phyloP scores from a whole-genome alignment of 164 flowering plant genomes.

The Echeveria elegans region DNA sequence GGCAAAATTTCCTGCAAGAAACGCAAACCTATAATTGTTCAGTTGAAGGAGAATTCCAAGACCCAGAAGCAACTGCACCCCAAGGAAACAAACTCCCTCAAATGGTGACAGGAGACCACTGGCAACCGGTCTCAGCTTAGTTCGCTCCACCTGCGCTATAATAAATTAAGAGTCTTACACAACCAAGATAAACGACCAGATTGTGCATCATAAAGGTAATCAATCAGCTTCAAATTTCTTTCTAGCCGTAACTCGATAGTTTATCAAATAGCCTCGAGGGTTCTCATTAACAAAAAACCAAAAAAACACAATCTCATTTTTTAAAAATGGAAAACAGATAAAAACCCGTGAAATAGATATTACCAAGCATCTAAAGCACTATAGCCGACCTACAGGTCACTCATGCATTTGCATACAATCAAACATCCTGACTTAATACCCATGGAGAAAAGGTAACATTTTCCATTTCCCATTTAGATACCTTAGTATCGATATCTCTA shows the following conservation, averaged over 20 bases:
- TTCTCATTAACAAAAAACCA: background rate
- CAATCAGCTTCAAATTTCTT: background rate
- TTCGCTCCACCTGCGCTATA: slow-evolving; percentile 75
- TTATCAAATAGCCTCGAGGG: background rate
- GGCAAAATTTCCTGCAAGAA: background rate
- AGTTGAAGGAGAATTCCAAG: slow-evolving; percentile 90
- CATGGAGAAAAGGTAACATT: background rate
- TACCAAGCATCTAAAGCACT: background rate
- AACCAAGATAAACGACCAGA: background rate
- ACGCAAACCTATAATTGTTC: slow-evolving; percentile 68
- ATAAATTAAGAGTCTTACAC: slow-evolving; percentile 1
- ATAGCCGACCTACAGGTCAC: too few species aligned
- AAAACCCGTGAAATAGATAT: background rate
- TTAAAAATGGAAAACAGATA: background rate
- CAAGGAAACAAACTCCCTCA: slow-evolving; percentile 83
- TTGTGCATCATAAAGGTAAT: background rate
- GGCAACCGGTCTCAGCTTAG: slow-evolving; percentile 77
- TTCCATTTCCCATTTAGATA: slow-evolving; percentile 9
- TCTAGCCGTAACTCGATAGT: background rate
- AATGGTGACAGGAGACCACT: slow-evolving; percentile 85
- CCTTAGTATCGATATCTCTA: slow-evolving; percentile 79
- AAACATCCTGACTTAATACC: too few species aligned
- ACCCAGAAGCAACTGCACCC: slow-evolving; percentile 77
- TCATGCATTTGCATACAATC: too few species aligned
- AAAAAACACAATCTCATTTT: background rate